A percentile compares a stretch with the other conserved stretches of the same genome.
These are phyloP conservation scores for Sclerotinia borealis DNA, from an alignment of 2,329 filamentous ascomycete genomes.

Conservation along the genomic window DNA sequence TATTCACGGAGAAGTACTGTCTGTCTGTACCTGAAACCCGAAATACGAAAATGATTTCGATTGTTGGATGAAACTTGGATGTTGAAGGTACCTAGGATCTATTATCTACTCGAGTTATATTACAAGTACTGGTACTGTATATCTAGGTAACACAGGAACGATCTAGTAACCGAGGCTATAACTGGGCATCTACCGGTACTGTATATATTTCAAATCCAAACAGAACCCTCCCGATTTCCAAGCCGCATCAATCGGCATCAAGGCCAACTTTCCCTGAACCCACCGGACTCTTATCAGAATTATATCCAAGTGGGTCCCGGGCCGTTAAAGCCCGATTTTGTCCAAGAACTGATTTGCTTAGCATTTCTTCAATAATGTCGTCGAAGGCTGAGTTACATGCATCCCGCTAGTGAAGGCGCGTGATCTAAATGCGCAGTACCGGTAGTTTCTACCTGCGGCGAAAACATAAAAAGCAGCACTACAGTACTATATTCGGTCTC, in stretches of 20 bases:
- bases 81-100: neutral
- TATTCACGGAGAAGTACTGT: too few relatives aligned
- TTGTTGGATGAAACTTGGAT: neutral
- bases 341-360: neutral
- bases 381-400: neutral
- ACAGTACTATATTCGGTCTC: too few relatives aligned
- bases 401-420: neutral
- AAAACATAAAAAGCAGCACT: neutral
- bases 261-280: neutral
- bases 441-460: neutral
- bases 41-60: neutral
- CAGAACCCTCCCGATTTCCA: neutral
- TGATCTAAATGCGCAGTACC: neutral
- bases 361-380: neutral
- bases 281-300: neutral
- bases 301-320: neutral
- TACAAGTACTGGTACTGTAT: neutral
- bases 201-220: neutral
- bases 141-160: neutral
- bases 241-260: neutral
- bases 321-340: neutral
- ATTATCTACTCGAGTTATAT: neutral
- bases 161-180: neutral
- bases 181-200: neutral
- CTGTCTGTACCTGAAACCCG: neutral